phyloP scores from a whole-genome alignment of 2,329 filamentous ascomycete species.

The Aspergillus tubingensis region DNA sequence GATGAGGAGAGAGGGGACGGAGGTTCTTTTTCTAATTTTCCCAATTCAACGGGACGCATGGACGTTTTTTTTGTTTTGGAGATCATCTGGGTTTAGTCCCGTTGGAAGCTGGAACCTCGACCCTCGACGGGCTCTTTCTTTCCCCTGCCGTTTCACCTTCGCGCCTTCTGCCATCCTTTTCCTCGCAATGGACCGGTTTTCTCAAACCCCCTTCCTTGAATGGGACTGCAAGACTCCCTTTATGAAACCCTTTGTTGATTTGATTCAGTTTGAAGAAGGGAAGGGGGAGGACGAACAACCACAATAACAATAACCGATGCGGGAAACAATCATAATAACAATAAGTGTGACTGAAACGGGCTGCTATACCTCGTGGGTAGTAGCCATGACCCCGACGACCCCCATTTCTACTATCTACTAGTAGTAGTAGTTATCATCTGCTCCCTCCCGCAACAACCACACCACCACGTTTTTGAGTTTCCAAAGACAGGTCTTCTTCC shows the following conservation, averaged over 20 bases:
- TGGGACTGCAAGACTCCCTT: no score
- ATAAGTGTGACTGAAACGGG: background rate
- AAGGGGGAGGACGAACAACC: no score
- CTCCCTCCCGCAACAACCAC: background rate
- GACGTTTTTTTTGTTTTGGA: slow-evolving; percentile 12
- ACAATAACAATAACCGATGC: no score
- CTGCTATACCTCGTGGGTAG: background rate
- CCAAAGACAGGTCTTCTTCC: background rate
- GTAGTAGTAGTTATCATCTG: background rate
- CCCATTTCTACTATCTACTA: background rate
- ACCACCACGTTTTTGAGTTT: background rate
- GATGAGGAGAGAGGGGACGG: slow-evolving; percentile 2
- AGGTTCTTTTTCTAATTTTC: slow-evolving; percentile 5
- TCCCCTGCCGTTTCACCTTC: background rate
- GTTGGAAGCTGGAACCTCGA: background rate
- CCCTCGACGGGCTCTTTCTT: background rate
- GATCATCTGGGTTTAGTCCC: slow-evolving; percentile 15
- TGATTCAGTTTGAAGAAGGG: no score
- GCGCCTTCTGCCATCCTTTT: background rate
- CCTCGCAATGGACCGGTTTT: background rate
- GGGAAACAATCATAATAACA: background rate
- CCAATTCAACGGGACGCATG: slow-evolving; percentile 12
- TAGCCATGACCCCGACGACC: background rate
- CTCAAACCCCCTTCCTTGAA: no score
- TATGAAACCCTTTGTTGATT: no score